Base-by-base conservation (phyloP, 164 flowering plant species). In the Warburgia ugandensis region DNA sequence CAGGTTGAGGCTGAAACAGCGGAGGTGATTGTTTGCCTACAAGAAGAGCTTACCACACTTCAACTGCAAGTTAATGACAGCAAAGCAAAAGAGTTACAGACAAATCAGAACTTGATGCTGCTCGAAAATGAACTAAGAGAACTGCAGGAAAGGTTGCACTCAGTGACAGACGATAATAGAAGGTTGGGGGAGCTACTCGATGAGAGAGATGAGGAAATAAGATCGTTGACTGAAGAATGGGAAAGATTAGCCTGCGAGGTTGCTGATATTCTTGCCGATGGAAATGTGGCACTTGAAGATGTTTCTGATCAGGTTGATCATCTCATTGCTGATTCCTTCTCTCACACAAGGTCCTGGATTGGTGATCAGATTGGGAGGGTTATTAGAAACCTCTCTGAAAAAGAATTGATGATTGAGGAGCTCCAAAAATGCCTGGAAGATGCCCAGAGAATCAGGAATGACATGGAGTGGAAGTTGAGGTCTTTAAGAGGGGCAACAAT, bases 1-100 rank as follows among this genome's bases (percentile, higher is more conserved):
- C 99, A 94, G 69, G 99, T 69, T 50, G 99, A 94, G 69, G 97
- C 76, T 42, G 99, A 86, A 76, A 94, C 97, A 37, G 99, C 95
- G 11, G 89, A 88, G 65, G 99, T 81, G 44, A 94, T 94, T 65
- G 80, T 94, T 52, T 82, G 92, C 63, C 62, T 94, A 70, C 92
- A 86, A 68, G 95, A 88, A 67, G 97, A 94, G 59, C 86, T 94
- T 30, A 43, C 66, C 19, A 45, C 42, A 45, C 89, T 88, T 72
- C 92, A 88, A 68, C 76, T 76, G 66, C 79, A 81, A 62, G 78
- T 82, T 19, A 64, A 72, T n/a, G 78, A 74, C 4, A 69, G 73
- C 28, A 74, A 64, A 39, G 45, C 48, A 61, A 78, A 72, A 63
- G 86, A 86, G 60, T 53, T 53, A 28, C 83, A 73, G 55, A 52